Percentiles rank a stretch among this genome's conserved stretches.
phyloP scores from a whole-genome alignment of 345 rosid genomes.

The Fremontodendron californicum region DNA sequence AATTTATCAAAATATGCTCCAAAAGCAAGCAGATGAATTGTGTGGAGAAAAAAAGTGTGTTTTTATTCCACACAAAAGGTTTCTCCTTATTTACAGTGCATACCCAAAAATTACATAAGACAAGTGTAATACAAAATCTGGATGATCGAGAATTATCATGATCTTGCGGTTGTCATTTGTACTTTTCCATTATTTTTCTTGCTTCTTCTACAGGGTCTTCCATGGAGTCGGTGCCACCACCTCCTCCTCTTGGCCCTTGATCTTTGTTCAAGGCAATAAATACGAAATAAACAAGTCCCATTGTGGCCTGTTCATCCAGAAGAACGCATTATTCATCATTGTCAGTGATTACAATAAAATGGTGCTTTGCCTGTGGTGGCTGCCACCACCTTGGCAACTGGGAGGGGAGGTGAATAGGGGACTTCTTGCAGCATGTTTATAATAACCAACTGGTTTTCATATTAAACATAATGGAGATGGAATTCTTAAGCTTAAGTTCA shows the following conservation, averaged over 20 bases:
- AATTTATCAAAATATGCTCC: not conserved
- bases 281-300: conserved; percentile 82
- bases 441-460: not conserved
- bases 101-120: not conserved
- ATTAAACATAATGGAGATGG: not conserved
- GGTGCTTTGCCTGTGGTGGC: not conserved
- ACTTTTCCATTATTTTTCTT: conserved; percentile 87
- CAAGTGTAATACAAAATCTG: not conserved
- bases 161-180: conserved; percentile 42
- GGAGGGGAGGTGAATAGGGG: not conserved
- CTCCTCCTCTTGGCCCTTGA: conserved; percentile 44
- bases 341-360: not conserved
- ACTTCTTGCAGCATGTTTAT: not conserved
- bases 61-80: not conserved
- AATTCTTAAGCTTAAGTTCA: not conserved
- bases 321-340: conserved; percentile 3
- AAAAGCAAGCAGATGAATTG: not conserved
- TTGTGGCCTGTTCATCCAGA: conserved; percentile 58
- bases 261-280: conserved; percentile 88
- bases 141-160: not conserved
- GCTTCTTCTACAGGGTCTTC: conserved; percentile 71
- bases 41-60: not conserved
- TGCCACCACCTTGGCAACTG: not conserved
- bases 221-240: conserved; percentile 27
- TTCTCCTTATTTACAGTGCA: not conserved